Conservation (phyloP, 495 filamentous ascomycete genomes). For the Trypethelium eluteriae region DNA sequence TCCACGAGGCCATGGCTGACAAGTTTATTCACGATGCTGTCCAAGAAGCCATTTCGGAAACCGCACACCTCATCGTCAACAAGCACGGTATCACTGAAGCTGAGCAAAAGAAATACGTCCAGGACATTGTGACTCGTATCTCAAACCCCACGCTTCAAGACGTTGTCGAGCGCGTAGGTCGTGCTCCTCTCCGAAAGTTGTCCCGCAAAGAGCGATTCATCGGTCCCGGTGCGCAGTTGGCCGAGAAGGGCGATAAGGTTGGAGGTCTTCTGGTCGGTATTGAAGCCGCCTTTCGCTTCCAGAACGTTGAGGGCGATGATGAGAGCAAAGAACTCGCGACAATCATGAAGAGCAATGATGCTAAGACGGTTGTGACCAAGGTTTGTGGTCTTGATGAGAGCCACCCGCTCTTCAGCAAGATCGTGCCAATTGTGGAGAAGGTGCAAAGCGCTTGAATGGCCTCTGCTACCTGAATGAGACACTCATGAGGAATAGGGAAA, state of each 20-base stretch:
- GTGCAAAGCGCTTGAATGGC: constrained; percentile 48
- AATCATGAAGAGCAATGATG: constrained; percentile 62
- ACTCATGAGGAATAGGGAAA: not conserved
- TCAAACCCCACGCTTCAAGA: constrained; percentile 93
- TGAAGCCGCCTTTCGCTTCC: constrained; percentile 85
- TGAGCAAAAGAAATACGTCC: constrained; percentile 82
- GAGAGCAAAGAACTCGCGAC: constrained; percentile 76
- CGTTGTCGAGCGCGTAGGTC: constrained; percentile 87
- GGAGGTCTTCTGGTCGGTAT: constrained; percentile 64
- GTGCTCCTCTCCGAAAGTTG: constrained; percentile 88
- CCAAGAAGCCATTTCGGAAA: constrained; percentile 67
- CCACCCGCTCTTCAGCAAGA: constrained; percentile 64
- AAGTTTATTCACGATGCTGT: constrained; percentile 65
- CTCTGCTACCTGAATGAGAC: not conserved
- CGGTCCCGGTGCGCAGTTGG: constrained; percentile 77
- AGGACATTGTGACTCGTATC: constrained; percentile 86
- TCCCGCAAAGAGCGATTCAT: constrained; percentile 91
- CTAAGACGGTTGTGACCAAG: constrained; percentile 60
- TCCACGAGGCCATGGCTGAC: constrained; percentile 74
- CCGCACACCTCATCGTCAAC: constrained; percentile 69
- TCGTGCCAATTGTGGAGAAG: constrained; percentile 66
- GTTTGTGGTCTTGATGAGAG: constrained; percentile 65
- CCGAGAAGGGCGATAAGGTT: constrained; percentile 64
- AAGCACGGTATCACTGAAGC: constrained; percentile 72
- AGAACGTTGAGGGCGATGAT: constrained; percentile 80